These are phyloP conservation scores for Citrus inodora DNA, from an alignment of 345 rosid genomes.

Conservation along the genomic window DNA sequence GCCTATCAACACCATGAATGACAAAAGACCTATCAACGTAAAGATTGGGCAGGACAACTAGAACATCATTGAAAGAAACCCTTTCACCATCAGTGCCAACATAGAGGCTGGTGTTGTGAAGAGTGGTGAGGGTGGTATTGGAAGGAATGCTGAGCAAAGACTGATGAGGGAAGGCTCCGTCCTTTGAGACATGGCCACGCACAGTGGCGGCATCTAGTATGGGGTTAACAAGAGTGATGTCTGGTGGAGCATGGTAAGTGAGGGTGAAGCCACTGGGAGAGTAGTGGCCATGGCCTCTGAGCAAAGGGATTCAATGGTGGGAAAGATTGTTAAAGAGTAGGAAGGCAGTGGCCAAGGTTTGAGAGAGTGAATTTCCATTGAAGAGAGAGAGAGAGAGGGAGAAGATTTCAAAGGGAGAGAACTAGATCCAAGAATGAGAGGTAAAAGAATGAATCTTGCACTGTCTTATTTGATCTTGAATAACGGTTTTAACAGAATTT, in stretches of 20 bases:
- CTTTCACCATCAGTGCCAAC: constrained; percentile 15
- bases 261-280: constrained; percentile 18
- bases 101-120: constrained; percentile 9
- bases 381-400: not conserved
- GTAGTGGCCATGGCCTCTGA: constrained; percentile 11
- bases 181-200: constrained; percentile 4
- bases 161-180: constrained; percentile 15
- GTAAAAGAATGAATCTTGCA: not conserved
- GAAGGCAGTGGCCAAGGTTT: not conserved
- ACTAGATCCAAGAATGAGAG: not conserved
- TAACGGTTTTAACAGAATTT: constrained; percentile 3
- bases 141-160: constrained; percentile 13
- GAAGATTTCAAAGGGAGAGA: not conserved
- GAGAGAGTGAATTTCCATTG: constrained; percentile 15
- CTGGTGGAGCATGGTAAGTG: constrained; percentile 17
- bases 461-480: not conserved
- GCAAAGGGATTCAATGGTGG: constrained; percentile 8
- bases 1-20: constrained; percentile 23
- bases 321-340: constrained; percentile 9
- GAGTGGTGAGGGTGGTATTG: constrained; percentile 24
- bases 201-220: not conserved
- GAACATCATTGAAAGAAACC: constrained; percentile 20
- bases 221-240: constrained; percentile 14
- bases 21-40: constrained; percentile 21
- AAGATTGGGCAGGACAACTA: constrained; percentile 21